These are phyloP conservation scores for Aureobasidium sp. DNA, from an alignment of 2,329 filamentous ascomycete species.

Conservation along the genomic window DNA sequence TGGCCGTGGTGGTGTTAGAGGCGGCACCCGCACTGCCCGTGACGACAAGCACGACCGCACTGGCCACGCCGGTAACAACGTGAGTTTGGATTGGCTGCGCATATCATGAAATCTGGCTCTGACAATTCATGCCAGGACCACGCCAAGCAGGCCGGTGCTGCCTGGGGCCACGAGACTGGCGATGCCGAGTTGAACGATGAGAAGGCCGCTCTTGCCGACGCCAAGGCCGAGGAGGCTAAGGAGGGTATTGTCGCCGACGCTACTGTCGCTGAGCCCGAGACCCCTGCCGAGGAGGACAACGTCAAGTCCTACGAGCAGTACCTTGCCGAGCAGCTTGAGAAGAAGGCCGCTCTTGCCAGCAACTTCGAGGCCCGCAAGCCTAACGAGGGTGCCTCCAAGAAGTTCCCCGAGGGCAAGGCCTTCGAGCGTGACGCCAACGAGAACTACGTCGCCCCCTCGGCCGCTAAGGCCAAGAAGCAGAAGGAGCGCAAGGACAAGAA, in stretches of 20 bases:
- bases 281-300: conserved; percentile 60
- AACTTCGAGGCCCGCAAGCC: conserved; percentile 71
- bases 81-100: conserved; percentile 33
- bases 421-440: conserved; percentile 51
- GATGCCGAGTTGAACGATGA: conserved; percentile 84
- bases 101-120: conserved; percentile 12
- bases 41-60: conserved; percentile 57
- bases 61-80: conserved; percentile 41
- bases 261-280: conserved; percentile 35
- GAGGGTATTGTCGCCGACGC: conserved; percentile 37
- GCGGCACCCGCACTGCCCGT: conserved; percentile 39
- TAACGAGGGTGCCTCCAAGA: conserved; percentile 92
- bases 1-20: conserved; percentile 51
- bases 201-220: conserved; percentile 82
- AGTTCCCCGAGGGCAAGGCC: conserved; percentile 81
- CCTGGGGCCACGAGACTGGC: conserved; percentile 81
- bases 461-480: conserved; percentile 72
- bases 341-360: conserved; percentile 65
- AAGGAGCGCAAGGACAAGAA: conserved; percentile 91
- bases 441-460: conserved; percentile 63
- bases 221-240: conserved; percentile 75
- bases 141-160: conserved; percentile 80
- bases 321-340: conserved; percentile 66
- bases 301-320: conserved; percentile 85
- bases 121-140: conserved; percentile 52